Evolutionary conservation across 108 stramenopile genomes (phyloP), one percentile per base, ranked within the genome.

Genomic region (Skeletonema tropicum): DNA sequence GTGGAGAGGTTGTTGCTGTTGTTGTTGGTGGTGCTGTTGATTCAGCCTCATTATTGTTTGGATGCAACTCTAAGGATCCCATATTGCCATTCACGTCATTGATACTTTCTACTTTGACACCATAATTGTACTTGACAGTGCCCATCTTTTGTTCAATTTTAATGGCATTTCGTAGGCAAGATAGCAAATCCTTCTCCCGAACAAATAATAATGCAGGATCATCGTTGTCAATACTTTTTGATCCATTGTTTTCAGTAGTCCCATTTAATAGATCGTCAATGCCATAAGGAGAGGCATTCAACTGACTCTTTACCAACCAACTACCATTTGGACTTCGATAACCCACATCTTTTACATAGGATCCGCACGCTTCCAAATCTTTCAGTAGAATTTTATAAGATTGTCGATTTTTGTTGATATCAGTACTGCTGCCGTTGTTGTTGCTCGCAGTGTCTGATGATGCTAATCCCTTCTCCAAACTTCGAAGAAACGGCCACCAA

Each of bases 261-360:
- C 42, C 42, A 38, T 62, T 13, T 59, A 48, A 57, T 57, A 41
- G 71, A 60, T 83, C 82, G 25, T 72, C 23, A 38, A 75, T 49
- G 3, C 71, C 69, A 25, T 46, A 82, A 4, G 83, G 89, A 14
- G 13, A 46, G 2, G 58, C 77, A 64, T 79, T 80, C 66, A 95
- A 77, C 25, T 83, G 82, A 63, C 85, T 86, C 30, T 86, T 68
- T 11, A 90, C 89, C 77, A 95, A 74, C 94, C 94, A 95, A 38
- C 76, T 66, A 4, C 94, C 94, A 30, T 85, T 64, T 35, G 94
- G 94, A 11, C 88, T 89, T 36, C 91, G 82, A 80, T 93, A 95
- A 32, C 94, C 94, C 2, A 93, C 94, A 17, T 88, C 74, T 36
- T 73, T 75, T 15, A 93, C 83, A 64, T 84, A 92, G 10, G 76